These are phyloP conservation scores for Plasmodium malariae DNA, from an alignment of 169 alveolate species.

Conservation along the genomic window DNA sequence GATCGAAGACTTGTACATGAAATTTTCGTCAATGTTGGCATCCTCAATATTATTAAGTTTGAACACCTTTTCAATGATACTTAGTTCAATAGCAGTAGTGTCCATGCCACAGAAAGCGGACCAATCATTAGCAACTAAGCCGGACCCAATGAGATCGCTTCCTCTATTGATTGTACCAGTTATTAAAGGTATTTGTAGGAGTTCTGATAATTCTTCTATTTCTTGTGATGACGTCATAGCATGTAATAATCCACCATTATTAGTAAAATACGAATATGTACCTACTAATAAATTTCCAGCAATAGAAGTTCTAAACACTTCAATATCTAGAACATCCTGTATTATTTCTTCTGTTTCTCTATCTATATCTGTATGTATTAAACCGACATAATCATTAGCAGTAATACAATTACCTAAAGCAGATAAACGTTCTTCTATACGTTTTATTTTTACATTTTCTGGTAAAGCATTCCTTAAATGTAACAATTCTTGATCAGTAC, in stretches of 20 bases:
- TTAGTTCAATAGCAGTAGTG: constrained; percentile 98
- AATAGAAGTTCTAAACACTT: constrained; percentile 98
- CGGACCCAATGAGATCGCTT: constrained; percentile 95
- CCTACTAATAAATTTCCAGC: constrained; percentile 99
- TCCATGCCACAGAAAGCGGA: constrained; percentile 99
- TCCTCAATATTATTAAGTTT: constrained; percentile 88
- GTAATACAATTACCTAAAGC: constrained; percentile 99
- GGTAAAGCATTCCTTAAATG: constrained; percentile 97
- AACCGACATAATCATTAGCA: constrained; percentile 98
- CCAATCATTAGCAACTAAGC: constrained; percentile 98
- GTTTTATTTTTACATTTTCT: constrained; percentile 94
- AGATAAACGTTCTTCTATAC: constrained; percentile 98
- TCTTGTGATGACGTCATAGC: constrained; percentile 98
- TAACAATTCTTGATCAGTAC: constrained; percentile 97
- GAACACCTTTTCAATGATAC: constrained; percentile 96
- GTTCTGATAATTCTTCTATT: constrained; percentile 97
- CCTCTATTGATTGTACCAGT: constrained; percentile 99
- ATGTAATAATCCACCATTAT: constrained; percentile 98
- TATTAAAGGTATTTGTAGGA: constrained; percentile 96
- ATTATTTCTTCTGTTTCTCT: constrained; percentile 98
- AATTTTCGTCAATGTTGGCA: constrained; percentile 26
- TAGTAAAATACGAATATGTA: constrained; percentile 96
- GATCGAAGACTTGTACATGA: constrained; percentile 59
- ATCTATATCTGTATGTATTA: constrained; percentile 98
- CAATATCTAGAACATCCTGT: constrained; percentile 97